Evolutionary conservation across 495 filamentous ascomycete species (phyloP), one percentile per base, ranked within the genome.

Genomic region (Evernia prunastri): DNA sequence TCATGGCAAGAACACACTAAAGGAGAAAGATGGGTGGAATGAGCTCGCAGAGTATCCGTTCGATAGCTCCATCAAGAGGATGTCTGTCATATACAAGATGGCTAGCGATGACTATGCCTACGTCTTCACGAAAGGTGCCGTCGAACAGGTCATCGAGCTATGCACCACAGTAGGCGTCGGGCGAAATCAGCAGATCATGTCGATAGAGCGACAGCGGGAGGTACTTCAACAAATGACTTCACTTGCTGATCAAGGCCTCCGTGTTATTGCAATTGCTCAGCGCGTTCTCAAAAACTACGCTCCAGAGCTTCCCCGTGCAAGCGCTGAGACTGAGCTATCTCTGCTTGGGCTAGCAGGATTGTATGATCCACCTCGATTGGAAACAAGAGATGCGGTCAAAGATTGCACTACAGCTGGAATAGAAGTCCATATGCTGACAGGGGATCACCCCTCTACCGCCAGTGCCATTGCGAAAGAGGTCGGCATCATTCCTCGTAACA

Each of bases 361-460:
- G 3, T 88, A 88, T 66, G 85, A 81, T 70, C 71, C 79, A 43
- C 76, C 78, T 59, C 74, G 86, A 61, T 63, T 77, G 23, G 71
- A 84, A 72, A 74, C 82, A 40, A 71, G 81, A 20, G 82, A 79
- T 15, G 81, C 89, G 35, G 83, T 92, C 40, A 75, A 73, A 29
- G 81, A 84, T 68, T 91, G 88, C 70, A 78, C 85, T 47, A 73
- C 77, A 42, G 89, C 89, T 58, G 89, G 89, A 35, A 89, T 92
- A 64, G 81, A 81, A 65, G 87, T 91, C 12, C 87, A 90, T 73
- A 92, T 92, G 89, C 77, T 92, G 29, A 92, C 89, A 37, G 89
- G 87, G 25, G 89, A 92, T 68, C 88, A 92, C 67, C 83, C 84
- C 4, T 84, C 83, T 45, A 93, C 89, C 11, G 89, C 89, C 36